Base-by-base conservation (phyloP, 2,329 filamentous ascomycete genomes). In the Aspergillus pseudoterreus region DNA sequence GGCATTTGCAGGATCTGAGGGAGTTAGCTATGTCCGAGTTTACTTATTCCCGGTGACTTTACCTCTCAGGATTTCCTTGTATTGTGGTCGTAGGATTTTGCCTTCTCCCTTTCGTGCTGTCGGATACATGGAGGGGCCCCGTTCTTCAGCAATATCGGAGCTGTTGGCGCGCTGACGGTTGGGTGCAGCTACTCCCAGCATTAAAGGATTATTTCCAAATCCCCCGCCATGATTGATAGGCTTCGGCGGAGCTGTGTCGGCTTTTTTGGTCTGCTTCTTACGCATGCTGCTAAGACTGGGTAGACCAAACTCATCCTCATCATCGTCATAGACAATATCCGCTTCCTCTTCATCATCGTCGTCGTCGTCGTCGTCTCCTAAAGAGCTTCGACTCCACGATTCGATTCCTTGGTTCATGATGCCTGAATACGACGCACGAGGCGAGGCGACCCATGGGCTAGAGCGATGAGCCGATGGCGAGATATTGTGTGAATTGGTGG, bases 81-180 rank as follows among this genome's bases (percentile, higher is more conserved):
- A 99, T 71, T 99, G 94, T 47, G 94, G 94, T 57, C 94, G 84
- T 19, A 99, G 76, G 53, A 97, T 97, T 78, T 99, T 99, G 24
- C 90, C 92, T 68, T 96, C 92, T 56, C 82, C 86, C 71, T 92
- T 95, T 72, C 92, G 92, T 2, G 92, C 84, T 63, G 89, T 86
- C 24, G 92, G 92, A 65, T 97, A 97, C 55, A 83, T 85, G 12
- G 90, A 84, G 36, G 87, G 78, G 21, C 89, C 90, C 55, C 92
- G 82, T 72, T 96, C 92, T 64, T 95, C 88, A 15, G 92, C 91
- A 68, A 97, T 96, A 70, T 97, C 92, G 57, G 89, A 89, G 71
- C 92, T 96, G 72, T 95, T 87, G 22, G 90, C 88, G 53, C 87
- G 85, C 48, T 83, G 79, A 57, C 86, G 77, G n/a, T 70, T 42